Conservation (phyloP, 2,329 filamentous ascomycete genomes). For the Metarhizium humberi region DNA sequence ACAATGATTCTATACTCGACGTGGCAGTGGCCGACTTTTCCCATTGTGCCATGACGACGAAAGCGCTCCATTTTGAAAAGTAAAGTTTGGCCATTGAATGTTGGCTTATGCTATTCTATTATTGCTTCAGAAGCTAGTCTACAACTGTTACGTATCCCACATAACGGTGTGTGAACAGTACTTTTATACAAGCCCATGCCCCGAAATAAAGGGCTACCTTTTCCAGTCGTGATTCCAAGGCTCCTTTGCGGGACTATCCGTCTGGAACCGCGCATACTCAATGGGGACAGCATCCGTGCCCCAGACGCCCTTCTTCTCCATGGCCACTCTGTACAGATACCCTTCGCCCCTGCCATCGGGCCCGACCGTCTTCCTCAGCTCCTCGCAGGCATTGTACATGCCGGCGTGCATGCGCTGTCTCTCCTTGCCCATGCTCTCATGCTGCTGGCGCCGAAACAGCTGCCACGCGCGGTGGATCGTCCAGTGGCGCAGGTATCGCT, state of each 20-base stretch:
- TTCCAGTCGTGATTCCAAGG: conserved; percentile 96
- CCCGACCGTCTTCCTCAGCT: conserved; percentile 54
- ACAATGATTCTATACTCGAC: background rate
- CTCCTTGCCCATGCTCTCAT: conserved; percentile 54
- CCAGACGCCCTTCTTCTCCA: conserved; percentile 85
- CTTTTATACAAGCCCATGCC: background rate
- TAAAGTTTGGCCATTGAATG: background rate
- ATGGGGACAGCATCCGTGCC: conserved; percentile 67
- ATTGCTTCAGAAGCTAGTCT: background rate
- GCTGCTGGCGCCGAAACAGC: conserved; percentile 63
- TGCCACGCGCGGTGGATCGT: conserved; percentile 97
- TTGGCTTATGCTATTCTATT: background rate
- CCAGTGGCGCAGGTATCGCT: conserved; percentile 88
- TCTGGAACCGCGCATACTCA: conserved; percentile 81
- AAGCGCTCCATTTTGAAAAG: background rate
- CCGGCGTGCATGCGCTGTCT: conserved; percentile 71
- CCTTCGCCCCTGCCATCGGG: conserved; percentile 52
- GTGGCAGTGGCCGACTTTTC: background rate
- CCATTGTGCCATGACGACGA: background rate
- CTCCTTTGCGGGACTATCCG: conserved; percentile 66
- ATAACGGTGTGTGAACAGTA: background rate
- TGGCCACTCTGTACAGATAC: conserved; percentile 74
- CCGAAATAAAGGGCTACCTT: conserved; percentile 30
- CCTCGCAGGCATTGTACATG: conserved; percentile 82
- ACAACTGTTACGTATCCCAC: background rate